Evolutionary conservation across 495 filamentous ascomycete genomes (phyloP).

Genomic region (Neurospora sp.): DNA sequence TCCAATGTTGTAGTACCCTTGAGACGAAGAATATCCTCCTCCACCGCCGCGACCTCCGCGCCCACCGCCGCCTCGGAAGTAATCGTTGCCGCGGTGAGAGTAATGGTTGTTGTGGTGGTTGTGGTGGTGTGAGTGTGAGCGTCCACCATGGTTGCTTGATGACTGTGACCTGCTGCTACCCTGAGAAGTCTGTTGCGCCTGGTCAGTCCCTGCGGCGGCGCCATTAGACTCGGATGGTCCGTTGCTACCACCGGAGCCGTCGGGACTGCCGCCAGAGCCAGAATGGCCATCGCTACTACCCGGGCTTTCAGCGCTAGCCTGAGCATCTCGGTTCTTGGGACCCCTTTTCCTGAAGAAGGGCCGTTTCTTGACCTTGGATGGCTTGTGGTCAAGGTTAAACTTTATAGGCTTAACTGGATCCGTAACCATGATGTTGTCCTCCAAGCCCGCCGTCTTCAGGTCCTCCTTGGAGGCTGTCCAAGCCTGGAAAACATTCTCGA

Average conservation of each 20-base stretch:
- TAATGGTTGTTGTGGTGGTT: not conserved
- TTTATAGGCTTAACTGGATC: slow-evolving; percentile 47
- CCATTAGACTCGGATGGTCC: not conserved
- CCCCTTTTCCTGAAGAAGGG: slow-evolving; percentile 21
- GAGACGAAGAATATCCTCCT: not conserved
- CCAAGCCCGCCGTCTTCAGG: slow-evolving; percentile 40
- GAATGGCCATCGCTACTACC: not conserved
- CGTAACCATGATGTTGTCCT: slow-evolving; percentile 41
- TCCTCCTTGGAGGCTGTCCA: slow-evolving; percentile 46
- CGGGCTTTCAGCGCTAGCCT: not conserved
- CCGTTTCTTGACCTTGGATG: slow-evolving; percentile 18
- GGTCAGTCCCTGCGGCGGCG: not conserved
- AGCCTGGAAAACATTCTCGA: slow-evolving; percentile 52
- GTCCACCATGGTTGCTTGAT: not conserved
- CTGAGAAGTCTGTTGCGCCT: not conserved
- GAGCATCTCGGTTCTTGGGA: not conserved
- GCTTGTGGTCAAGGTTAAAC: slow-evolving; percentile 39
- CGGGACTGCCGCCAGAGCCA: not conserved
- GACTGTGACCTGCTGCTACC: not conserved
- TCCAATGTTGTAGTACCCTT: not conserved
- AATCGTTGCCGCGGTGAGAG: not conserved
- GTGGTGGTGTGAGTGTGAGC: not conserved
- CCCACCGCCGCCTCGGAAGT: not conserved
- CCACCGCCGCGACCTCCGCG: not conserved
- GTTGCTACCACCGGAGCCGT: not conserved